phyloP scores from a whole-genome alignment of 495 filamentous ascomycete species.

The Bombardia bombarda region DNA sequence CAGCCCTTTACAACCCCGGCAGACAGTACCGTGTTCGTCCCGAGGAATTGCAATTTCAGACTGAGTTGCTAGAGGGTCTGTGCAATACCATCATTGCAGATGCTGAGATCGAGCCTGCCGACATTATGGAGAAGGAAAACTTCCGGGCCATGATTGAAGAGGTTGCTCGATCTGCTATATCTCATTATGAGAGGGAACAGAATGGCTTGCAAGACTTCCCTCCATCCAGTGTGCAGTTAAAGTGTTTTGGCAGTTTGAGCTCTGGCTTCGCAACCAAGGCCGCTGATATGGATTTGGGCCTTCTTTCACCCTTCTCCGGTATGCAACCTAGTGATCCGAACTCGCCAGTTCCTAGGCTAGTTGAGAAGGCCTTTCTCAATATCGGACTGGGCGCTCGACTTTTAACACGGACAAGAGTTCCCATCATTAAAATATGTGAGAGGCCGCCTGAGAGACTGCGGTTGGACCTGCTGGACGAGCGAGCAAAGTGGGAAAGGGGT shows the following conservation, averaged over 20 bases:
- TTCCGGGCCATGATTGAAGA: constrained; percentile 51
- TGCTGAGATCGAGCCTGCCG: constrained; percentile 42
- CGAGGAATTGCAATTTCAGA: constrained; percentile 36
- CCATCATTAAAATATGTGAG: constrained; percentile 76
- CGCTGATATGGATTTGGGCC: constrained; percentile 69
- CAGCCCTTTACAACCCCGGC: constrained; percentile 9
- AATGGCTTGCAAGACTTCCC: constrained; percentile 32
- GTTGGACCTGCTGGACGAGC: constrained; percentile 43
- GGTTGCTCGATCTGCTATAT: constrained; percentile 47
- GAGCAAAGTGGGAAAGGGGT: constrained; percentile 53
- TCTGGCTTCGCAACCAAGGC: constrained; percentile 66
- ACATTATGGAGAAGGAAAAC: constrained; percentile 53
- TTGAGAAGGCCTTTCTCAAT: constrained; percentile 65
- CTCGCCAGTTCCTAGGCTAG: constrained; percentile 51
- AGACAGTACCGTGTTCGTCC: constrained; percentile 11
- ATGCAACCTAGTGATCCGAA: constrained; percentile 39
- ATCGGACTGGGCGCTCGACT: constrained; percentile 59
- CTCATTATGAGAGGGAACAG: constrained; percentile 34
- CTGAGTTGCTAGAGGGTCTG: constrained; percentile 36
- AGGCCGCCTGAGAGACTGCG: constrained; percentile 48
- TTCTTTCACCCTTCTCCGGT: constrained; percentile 49
- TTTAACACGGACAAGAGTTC: constrained; percentile 64
- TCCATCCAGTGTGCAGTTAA: constrained; percentile 45
- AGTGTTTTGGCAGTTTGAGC: constrained; percentile 63
- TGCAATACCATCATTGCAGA: constrained; percentile 30